Conservation (phyloP, 169 alveolate genomes). For the Plasmodium vivax region DNA sequence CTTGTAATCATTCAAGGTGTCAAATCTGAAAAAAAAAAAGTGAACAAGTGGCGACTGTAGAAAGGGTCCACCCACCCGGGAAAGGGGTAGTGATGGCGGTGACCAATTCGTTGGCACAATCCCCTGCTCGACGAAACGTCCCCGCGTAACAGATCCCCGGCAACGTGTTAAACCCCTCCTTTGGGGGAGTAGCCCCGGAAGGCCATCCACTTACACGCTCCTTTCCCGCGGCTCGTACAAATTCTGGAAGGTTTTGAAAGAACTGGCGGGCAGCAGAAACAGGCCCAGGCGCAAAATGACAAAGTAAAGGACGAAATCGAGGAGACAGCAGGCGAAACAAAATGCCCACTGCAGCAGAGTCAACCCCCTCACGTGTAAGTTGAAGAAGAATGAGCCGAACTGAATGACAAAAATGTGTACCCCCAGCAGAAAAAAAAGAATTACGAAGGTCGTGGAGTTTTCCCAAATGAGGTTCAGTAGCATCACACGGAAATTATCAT, state of each 20-base stretch:
- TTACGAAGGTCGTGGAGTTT: conserved; percentile 21
- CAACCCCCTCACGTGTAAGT: conserved; percentile 52
- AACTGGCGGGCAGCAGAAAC: conserved; percentile 6
- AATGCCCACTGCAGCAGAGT: conserved; percentile 42
- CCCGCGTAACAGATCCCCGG: background rate
- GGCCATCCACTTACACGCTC: conserved; percentile 27
- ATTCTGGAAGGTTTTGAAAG: conserved; percentile 22
- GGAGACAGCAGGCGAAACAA: conserved; percentile 25
- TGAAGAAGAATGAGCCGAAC: conserved; percentile 47
- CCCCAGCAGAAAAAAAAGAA: conserved; percentile 1
- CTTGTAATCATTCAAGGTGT: conserved; percentile 56
- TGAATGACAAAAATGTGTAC: conserved; percentile 35
- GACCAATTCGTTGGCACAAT: background rate
- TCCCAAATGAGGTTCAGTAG: conserved; percentile 7
- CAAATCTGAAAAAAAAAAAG: conserved; percentile 24
- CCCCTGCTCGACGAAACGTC: background rate
- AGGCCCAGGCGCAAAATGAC: conserved; percentile 2
- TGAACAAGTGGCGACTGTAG: background rate
- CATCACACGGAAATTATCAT: background rate
- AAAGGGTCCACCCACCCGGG: no score
- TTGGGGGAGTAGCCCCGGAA: background rate
- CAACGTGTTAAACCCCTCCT: background rate
- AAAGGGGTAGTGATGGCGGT: background rate
- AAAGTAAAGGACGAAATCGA: conserved; percentile 19
- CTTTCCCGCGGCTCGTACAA: conserved; percentile 20